Percentiles rank a stretch among this genome's conserved stretches.
These are phyloP conservation scores for Amanita phalloides DNA, from an alignment of 768 basidiomycete species.

Conservation along the genomic window DNA sequence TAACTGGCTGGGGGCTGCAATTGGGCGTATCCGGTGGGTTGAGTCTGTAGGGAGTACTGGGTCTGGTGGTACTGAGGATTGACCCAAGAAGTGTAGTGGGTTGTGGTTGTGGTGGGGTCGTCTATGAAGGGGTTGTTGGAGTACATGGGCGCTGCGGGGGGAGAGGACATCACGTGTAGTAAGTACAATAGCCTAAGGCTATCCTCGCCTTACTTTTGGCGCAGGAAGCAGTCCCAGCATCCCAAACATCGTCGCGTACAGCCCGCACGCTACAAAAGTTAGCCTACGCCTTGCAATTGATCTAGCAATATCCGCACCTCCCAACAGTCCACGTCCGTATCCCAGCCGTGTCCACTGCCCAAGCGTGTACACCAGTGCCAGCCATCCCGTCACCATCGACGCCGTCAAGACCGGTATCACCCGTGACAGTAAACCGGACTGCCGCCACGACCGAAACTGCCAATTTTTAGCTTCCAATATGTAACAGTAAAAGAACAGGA, in stretches of 20 bases:
- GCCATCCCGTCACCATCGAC: conserved; percentile 63
- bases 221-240: conserved; percentile 62
- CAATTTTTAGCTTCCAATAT: not conserved
- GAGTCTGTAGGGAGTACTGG: conserved; percentile 1
- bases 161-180: conserved; percentile 1
- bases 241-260: conserved; percentile 67
- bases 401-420: conserved; percentile 63
- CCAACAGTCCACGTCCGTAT: conserved; percentile 50
- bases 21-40: conserved; percentile 2
- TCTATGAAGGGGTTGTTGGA: conserved; percentile 64
- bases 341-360: conserved; percentile 62
- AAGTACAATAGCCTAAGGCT: not conserved
- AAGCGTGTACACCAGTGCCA: conserved; percentile 47
- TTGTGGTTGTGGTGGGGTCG: conserved; percentile 19
- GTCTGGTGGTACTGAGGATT: conserved; percentile 17
- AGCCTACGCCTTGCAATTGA: not conserved
- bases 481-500: not conserved
- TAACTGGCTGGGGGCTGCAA: conserved; percentile 41
- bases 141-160: conserved; percentile 24
- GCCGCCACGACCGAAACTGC: conserved; percentile 66
- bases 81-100: conserved; percentile 32
- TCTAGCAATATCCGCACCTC: conserved; percentile 29
- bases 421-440: conserved; percentile 56
- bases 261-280: conserved; percentile 41
- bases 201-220: conserved; percentile 31